Evolutionary conservation across 2,329 filamentous ascomycete species (phyloP).

Genomic region (Fusarium sp.): DNA sequence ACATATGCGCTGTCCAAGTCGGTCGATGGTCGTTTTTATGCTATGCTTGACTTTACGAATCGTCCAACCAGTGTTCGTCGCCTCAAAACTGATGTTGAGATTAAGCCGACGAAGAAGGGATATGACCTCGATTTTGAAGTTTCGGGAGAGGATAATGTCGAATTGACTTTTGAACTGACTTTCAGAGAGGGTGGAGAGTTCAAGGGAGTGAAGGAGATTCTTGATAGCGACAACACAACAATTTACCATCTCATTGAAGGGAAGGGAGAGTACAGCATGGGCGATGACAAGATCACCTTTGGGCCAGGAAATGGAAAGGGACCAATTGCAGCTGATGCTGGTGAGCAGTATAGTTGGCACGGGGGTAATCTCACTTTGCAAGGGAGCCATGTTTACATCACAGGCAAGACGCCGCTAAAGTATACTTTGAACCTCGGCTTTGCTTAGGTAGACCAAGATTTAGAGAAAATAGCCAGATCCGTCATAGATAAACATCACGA

Average conservation of each 20-base stretch:
- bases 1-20: slow-evolving; percentile 9
- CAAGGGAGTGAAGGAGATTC: not conserved
- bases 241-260: slow-evolving; percentile 6
- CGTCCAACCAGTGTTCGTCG: slow-evolving; percentile 5
- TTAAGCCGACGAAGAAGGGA: not conserved
- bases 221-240: slow-evolving; percentile 6
- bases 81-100: slow-evolving; percentile 15
- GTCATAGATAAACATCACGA: accelerated
- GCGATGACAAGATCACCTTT: not conserved
- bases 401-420: slow-evolving; percentile 6
- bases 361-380: not conserved
- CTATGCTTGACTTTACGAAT: slow-evolving; percentile 17
- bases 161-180: slow-evolving; percentile 17
- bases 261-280: not conserved
- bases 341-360: slow-evolving; percentile 20
- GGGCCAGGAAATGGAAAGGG: slow-evolving; percentile 4
- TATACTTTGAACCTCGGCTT: slow-evolving; percentile 18
- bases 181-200: slow-evolving; percentile 19
- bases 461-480: accelerated
- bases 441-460: not conserved
- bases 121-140: slow-evolving; percentile 16
- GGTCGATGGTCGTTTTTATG: slow-evolving; percentile 11
- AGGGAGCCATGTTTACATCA: slow-evolving; percentile 13
- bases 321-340: not conserved
- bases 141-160: slow-evolving; percentile 18